phyloP scores from a whole-genome alignment of 495 filamentous ascomycete species.

The Trichoderma asperelloides region DNA sequence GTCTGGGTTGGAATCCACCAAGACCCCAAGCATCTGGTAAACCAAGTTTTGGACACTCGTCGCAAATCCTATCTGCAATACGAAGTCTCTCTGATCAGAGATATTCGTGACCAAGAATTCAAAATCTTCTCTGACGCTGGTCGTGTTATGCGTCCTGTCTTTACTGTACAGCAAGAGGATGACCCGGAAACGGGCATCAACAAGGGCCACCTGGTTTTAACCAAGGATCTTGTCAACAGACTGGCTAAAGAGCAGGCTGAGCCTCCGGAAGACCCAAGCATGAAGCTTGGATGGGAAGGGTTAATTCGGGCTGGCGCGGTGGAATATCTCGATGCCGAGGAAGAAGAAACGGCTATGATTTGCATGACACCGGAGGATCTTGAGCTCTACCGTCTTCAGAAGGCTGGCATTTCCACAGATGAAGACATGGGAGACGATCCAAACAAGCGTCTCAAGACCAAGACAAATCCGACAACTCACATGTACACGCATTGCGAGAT shows the following conservation, averaged over 20 bases:
- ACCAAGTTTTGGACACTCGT: conserved; percentile 66
- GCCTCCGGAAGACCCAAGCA: conserved; percentile 46
- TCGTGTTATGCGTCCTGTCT: conserved; percentile 85
- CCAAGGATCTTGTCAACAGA: conserved; percentile 70
- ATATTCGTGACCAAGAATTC: conserved; percentile 95
- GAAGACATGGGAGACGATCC: conserved; percentile 26
- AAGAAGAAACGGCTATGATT: conserved; percentile 98
- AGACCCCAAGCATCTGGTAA: conserved; percentile 71
- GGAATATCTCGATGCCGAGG: conserved; percentile 94
- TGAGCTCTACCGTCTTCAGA: conserved; percentile 49
- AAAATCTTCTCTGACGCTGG: conserved; percentile 98
- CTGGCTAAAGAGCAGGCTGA: conserved; percentile 41
- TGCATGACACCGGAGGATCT: conserved; percentile 96
- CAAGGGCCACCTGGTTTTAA: conserved; percentile 69
- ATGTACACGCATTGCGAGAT: conserved; percentile 98
- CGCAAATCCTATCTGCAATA: conserved; percentile 68
- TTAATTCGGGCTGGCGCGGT: conserved; percentile 72
- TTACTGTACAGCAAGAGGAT: conserved; percentile 64
- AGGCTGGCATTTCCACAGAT: conserved; percentile 43
- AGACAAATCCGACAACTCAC: conserved; percentile 70
- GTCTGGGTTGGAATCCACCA: conserved; percentile 92
- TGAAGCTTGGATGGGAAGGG: conserved; percentile 79
- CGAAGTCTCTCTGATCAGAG: conserved; percentile 86
- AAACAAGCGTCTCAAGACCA: conserved; percentile 78
- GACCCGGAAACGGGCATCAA: conserved; percentile 62